Base-by-base conservation (phyloP, 2,329 filamentous ascomycete species). In the Chrysoporthe austroafricana region DNA sequence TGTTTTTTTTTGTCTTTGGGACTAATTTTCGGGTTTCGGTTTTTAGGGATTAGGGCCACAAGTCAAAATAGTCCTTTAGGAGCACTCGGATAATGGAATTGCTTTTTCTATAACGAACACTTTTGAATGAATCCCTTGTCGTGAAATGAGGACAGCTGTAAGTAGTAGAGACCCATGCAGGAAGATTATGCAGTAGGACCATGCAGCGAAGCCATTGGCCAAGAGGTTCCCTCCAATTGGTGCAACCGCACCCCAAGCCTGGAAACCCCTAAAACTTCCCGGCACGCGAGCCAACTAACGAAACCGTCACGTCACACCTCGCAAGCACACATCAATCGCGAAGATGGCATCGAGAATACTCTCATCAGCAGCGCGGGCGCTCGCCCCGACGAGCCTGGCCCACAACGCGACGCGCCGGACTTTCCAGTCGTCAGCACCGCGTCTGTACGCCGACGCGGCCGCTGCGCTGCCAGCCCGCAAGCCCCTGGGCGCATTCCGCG, bases 401-500 rank as follows among this genome's bases (percentile, higher is more conserved):
- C 26, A 64, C 67, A 71, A 71, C 69, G 72, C 74, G 59, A 66
- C 74, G 63, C 81, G 82, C 67, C 57, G 63, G n/a, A 75, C 73
- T 75, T 88, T 88, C 77, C 82, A 83, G 81, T 84, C 83, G 60
- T 85, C 85, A 48, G 72, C 80, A 26, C 77, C 77, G 66, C 74
- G 77, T 70, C 81, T 80, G 74, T 79, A 80, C 74, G 83, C 78
- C 70, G 80, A 80, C 60, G 76, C 80, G 52, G 76, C 80, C 66
- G 62, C 58, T 32, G 81, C 84, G 46, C 79, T 88, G 69, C 85
- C 85, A n/a, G 81, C 83, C 64, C 82, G 84, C 74, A 86, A 84
- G 78, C 86, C 86, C 58, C 80, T 88, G 69, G 86, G 86, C 72
- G 86, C 86, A 69, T 87, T 89, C 77, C 85, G 86, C 61, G 85